Percentiles rank a stretch among this genome's conserved stretches.
These are phyloP conservation scores for Dorcoceras hygrometricum DNA, from an alignment of 257 asterid genomes.

Conservation along the genomic window DNA sequence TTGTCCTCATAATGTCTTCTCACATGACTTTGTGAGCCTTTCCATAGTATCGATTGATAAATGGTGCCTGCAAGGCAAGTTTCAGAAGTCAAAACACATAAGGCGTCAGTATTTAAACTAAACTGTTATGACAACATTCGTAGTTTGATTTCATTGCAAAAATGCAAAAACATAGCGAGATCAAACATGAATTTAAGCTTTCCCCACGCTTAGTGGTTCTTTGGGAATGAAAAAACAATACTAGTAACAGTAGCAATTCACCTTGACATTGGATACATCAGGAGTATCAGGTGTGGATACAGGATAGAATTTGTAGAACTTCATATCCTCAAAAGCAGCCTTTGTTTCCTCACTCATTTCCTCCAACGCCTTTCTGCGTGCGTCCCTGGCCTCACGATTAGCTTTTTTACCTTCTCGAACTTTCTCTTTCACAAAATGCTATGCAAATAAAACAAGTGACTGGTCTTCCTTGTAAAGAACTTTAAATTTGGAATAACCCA, in stretches of 20 bases:
- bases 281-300: slow-evolving; percentile 68
- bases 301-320: slow-evolving; percentile 80
- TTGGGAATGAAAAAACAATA: not conserved
- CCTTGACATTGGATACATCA: slow-evolving; percentile 81
- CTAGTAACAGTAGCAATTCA: slow-evolving; percentile 23
- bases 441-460: not conserved
- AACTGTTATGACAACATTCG: too few species aligned
- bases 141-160: too few species aligned
- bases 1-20: slow-evolving; percentile 4
- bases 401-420: slow-evolving; percentile 56
- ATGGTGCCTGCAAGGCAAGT: slow-evolving; percentile 55
- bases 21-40: slow-evolving; percentile 67
- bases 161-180: too few species aligned
- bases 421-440: slow-evolving; percentile 55
- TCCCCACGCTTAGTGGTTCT: not conserved
- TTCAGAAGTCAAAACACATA: not conserved
- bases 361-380: slow-evolving; percentile 69
- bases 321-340: slow-evolving; percentile 70
- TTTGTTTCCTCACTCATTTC: slow-evolving; percentile 68
- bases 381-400: slow-evolving; percentile 86
- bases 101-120: slow-evolving; percentile 5
- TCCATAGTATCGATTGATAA: slow-evolving; percentile 90
- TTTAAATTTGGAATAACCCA: not conserved
- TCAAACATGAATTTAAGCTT: too few species aligned
- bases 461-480: not conserved